Evolutionary conservation across 2,329 filamentous ascomycete species (phyloP).

Genomic region (Verticillium tricorpus): DNA sequence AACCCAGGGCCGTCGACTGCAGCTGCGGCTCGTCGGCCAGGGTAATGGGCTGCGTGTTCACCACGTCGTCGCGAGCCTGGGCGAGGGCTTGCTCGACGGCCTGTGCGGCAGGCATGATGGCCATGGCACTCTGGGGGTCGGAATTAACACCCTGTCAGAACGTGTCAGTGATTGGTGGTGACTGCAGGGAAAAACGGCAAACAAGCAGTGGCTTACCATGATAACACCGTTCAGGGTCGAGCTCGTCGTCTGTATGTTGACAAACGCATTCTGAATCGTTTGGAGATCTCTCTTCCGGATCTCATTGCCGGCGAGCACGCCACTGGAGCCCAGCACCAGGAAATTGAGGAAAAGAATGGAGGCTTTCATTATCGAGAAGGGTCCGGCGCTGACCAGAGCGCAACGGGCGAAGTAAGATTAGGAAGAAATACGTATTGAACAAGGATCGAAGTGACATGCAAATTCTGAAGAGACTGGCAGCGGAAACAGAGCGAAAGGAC

Average conservation of each 20-base stretch:
- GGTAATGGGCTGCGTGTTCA: conserved; percentile 16
- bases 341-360: not conserved
- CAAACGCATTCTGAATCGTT: not conserved
- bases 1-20: conserved; percentile 4
- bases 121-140: conserved; percentile 2
- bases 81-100: conserved; percentile 8
- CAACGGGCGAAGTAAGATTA: not conserved
- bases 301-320: not conserved
- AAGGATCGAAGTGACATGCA: too few relatives aligned
- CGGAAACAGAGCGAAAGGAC: not conserved
- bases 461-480: not conserved
- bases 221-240: not conserved
- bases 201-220: not conserved
- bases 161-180: not conserved
- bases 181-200: not conserved
- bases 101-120: not conserved
- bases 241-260: not conserved
- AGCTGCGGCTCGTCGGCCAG: conserved; percentile 15
- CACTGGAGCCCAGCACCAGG: not conserved
- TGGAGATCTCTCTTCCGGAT: not conserved
- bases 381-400: not conserved
- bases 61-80: conserved; percentile 5
- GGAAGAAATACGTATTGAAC: not conserved
- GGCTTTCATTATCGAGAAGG: not conserved
- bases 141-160: conserved; percentile 5